Evolutionary conservation across 1,139 yeast genomes (phyloP), one percentile per base, ranked within the genome.

Genomic region (Taphrina flavorubra): DNA sequence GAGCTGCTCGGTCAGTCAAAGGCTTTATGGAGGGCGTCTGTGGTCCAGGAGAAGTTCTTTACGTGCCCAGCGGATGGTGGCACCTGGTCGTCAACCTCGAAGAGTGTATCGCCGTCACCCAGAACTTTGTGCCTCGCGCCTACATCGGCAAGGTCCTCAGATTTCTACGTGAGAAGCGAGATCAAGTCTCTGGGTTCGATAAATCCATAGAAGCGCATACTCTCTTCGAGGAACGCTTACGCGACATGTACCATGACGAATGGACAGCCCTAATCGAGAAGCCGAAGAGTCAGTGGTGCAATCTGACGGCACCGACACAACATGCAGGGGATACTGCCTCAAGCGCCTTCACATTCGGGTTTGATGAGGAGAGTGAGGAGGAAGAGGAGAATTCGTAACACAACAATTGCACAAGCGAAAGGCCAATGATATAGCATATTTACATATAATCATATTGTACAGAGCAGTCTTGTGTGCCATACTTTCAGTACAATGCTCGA

Each of bases 31-130:
- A 91, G 31, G 95, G 90, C 0, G 81, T 91, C 13, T 88, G 96
- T 0, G 86, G 86, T 73, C 89, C 92, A 0, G 94, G 94, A 6
- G 96, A 92, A 76, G 87, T 91, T 72, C 84, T 91, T 83, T 86
- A 89, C 76, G 97, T 92, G 5, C 97, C 97, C 1, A 83, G 92
- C 25, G 96, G 96, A 0, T 92, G 97, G 97, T 92, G 97, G 97
- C 97, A 92, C 79, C 81, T 87, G 53, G 97, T 92, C 36, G 89
- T 91, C 34, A 92, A 92, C 74, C 76, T 92, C 36, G 91, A 88
- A 71, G 92, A 89, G 74, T 82, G 88, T 18, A 87, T 89, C 53
- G 92, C 97, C 0, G 79, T 91, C 74, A 92, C 97, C 0, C 96
- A 90, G 73, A 92, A 92, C 76, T 92, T 91, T 77, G 94, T 90